Evolutionary conservation across 768 basidiomycete genomes (phyloP).

Genomic region (Tubosaeta brunneosetosa): DNA sequence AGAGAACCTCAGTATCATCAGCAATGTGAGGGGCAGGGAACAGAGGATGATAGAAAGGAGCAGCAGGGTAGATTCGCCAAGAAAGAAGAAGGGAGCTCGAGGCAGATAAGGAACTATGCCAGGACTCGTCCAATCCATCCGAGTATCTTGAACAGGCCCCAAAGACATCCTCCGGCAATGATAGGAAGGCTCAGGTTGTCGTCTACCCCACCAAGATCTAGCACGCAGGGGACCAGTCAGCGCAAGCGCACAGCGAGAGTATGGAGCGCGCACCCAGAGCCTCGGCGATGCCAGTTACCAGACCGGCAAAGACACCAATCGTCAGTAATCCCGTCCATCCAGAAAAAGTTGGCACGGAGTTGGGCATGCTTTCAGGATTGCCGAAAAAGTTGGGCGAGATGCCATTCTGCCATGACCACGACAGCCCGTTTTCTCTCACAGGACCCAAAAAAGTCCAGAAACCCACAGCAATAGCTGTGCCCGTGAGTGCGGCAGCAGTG

Average conservation of each 20-base stretch:
- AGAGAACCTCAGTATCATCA: not conserved
- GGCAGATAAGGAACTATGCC: conserved; percentile 4
- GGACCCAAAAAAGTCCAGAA: conserved; percentile 72
- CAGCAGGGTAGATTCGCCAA: not conserved
- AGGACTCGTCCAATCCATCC: conserved; percentile 30
- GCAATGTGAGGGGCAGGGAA: not conserved
- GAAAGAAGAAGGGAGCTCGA: not conserved
- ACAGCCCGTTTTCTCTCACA: conserved; percentile 36
- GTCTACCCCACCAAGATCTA: conserved; percentile 81
- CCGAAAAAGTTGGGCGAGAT: conserved; percentile 32
- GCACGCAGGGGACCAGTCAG: not conserved
- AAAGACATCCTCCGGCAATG: conserved; percentile 71
- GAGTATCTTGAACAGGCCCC: conserved; percentile 46
- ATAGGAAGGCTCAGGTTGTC: conserved; percentile 90
- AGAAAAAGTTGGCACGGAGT: conserved; percentile 11
- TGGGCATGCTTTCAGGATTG: not conserved
- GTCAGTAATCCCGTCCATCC: conserved; percentile 45
- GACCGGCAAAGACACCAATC: conserved; percentile 61
- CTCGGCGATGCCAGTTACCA: conserved; percentile 83
- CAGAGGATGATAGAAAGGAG: not conserved
- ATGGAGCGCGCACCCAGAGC: conserved; percentile 63
- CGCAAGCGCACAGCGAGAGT: conserved; percentile 6
- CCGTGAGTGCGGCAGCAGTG: conserved; percentile 70
- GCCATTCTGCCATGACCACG: conserved; percentile 57
- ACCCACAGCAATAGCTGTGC: conserved; percentile 55